phyloP scores from a whole-genome alignment of 345 rosid species.

The Viola odorata region DNA sequence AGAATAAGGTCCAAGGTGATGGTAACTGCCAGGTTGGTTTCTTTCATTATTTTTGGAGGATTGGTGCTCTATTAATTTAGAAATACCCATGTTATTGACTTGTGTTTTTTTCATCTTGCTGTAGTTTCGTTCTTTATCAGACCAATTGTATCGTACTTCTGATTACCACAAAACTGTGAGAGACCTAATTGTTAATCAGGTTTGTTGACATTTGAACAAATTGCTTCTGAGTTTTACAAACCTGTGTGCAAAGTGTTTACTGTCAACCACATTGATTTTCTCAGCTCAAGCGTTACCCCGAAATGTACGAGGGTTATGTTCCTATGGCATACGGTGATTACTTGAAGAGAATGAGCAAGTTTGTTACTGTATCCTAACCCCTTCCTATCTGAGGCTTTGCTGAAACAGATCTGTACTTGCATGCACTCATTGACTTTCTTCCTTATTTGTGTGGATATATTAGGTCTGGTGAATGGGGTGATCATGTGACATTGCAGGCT shows the following conservation, averaged over 20 bases:
- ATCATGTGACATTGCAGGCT: constrained; percentile 67
- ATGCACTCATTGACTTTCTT: neutral
- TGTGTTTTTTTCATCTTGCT: constrained; percentile 17
- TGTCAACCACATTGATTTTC: constrained; percentile 9
- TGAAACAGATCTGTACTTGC: neutral
- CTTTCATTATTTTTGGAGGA: neutral
- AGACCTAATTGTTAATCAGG: constrained; percentile 66
- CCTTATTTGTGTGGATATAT: constrained; percentile 5
- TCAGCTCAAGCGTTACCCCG: constrained; percentile 45
- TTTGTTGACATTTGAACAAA: constrained; percentile 17
- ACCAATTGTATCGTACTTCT: constrained; percentile 78
- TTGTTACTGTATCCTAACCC: constrained; percentile 5
- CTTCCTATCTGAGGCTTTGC: neutral
- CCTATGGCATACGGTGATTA: constrained; percentile 54
- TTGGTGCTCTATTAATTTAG: neutral
- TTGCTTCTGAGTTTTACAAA: neutral
- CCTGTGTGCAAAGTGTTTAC: neutral
- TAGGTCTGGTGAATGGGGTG: constrained; percentile 69
- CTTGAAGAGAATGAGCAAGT: constrained; percentile 57
- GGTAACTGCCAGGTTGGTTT: constrained; percentile 68
- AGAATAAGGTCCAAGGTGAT: constrained; percentile 64
- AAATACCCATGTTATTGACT: neutral
- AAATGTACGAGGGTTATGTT: constrained; percentile 46
- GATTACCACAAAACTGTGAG: constrained; percentile 72
- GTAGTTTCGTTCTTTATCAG: constrained; percentile 84